phyloP scores from a whole-genome alignment of 441 rosid genomes.

The Rhodomyrtus psidioides region DNA sequence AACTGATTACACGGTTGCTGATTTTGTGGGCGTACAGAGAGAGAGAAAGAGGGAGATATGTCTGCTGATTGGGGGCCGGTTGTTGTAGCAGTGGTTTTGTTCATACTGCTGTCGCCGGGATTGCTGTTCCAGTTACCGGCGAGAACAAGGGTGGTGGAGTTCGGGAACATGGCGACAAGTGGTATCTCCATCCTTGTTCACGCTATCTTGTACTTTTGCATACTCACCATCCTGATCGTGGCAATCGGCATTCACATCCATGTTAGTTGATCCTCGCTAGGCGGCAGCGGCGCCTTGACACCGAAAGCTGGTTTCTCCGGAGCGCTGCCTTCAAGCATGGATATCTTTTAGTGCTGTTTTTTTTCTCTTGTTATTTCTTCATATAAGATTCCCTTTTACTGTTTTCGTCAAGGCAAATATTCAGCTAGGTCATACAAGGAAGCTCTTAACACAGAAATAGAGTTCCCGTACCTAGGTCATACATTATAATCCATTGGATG shows the following conservation, averaged over 20 bases:
- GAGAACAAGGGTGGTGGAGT: constrained; percentile 63
- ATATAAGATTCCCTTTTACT: not conserved
- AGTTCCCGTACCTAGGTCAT: not conserved
- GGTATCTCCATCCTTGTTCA: constrained; percentile 80
- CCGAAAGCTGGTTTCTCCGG: not conserved
- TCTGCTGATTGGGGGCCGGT: constrained; percentile 87
- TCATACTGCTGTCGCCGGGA: constrained; percentile 84
- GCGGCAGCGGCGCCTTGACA: not conserved
- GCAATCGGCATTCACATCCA: constrained; percentile 81
- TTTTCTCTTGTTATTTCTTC: not conserved
- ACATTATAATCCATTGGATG: not conserved
- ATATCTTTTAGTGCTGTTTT: not conserved
- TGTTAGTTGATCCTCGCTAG: constrained; percentile 1
- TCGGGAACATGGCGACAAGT: constrained; percentile 91
- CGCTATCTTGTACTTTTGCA: constrained; percentile 68
- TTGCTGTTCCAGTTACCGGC: constrained; percentile 78
- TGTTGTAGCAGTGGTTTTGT: constrained; percentile 50
- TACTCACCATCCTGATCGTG: constrained; percentile 62
- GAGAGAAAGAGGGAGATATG: constrained; percentile 20
- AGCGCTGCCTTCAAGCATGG: not conserved
- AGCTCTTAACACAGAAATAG: not conserved
- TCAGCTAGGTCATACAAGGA: not conserved
- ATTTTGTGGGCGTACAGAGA: not conserved
- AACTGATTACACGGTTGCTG: not conserved
- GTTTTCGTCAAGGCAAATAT: not conserved